A percentile compares a stretch with the other conserved stretches of the same genome.
Evolutionary conservation across 805 yeast species (phyloP).

Genomic region (Cyberlindnera nakhonratchasimensis): DNA sequence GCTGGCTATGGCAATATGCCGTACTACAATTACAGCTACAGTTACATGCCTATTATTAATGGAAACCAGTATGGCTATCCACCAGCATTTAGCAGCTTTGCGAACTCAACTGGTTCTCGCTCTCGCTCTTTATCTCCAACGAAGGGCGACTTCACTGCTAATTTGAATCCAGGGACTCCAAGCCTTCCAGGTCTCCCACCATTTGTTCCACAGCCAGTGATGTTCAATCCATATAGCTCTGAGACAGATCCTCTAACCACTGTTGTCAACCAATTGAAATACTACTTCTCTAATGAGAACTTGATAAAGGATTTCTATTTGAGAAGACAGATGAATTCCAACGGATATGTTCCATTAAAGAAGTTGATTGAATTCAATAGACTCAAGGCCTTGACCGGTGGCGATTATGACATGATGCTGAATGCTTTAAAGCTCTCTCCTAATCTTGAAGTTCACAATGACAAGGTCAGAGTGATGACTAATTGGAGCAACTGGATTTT

Average conservation of each 20-base stretch:
- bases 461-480: conserved; percentile 54
- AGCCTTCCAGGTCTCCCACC: conserved; percentile 9
- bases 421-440: conserved; percentile 18
- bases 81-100: conserved; percentile 5
- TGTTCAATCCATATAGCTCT: conserved; percentile 10
- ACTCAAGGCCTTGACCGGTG: conserved; percentile 59
- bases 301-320: conserved; percentile 77
- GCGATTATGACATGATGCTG: conserved; percentile 40
- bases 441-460: conserved; percentile 30
- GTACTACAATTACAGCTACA: conserved; percentile 12
- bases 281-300: conserved; percentile 87
- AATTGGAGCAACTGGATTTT: conserved; percentile 69
- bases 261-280: conserved; percentile 65
- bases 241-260: conserved; percentile 20
- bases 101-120: conserved; percentile 12
- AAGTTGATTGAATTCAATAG: conserved; percentile 71
- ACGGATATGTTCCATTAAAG: conserved; percentile 67
- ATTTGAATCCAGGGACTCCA: conserved; percentile 3
- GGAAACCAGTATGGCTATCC: conserved; percentile 17
- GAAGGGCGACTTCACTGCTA: conserved; percentile 8
- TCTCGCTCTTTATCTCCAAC: conserved; percentile 24
- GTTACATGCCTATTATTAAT: conserved; percentile 9
- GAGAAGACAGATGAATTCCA: conserved; percentile 73
- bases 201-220: conserved; percentile 11
- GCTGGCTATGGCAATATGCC: conserved; percentile 11